phyloP scores from a whole-genome alignment of 2,329 filamentous ascomycete genomes.

The Aspergillus hiratsukae region DNA sequence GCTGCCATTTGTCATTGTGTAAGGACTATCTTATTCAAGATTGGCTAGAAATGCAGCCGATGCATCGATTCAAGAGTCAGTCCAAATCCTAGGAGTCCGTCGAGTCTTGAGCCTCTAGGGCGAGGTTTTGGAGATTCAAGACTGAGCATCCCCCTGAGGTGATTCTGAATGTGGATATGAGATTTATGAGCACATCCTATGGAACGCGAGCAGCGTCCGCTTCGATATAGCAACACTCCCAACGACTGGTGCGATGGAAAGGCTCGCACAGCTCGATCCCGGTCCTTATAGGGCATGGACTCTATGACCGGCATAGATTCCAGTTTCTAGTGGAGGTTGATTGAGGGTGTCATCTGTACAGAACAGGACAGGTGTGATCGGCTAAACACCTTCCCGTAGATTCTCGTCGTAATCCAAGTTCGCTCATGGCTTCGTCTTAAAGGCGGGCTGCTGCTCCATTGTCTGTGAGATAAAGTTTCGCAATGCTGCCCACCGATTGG shows the following conservation, averaged over 20 bases:
- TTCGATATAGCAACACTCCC: neutral
- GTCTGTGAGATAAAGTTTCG: constrained; percentile 79
- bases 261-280: neutral
- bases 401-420: neutral
- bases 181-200: neutral
- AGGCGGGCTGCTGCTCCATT: constrained; percentile 83
- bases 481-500: constrained; percentile 72
- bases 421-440: constrained; percentile 42
- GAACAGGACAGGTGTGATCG: neutral
- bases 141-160: neutral
- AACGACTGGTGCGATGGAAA: neutral
- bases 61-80: neutral
- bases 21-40: neutral
- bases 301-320: neutral
- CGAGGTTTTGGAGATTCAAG: neutral
- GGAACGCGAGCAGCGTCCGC: too few relatives aligned
- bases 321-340: neutral
- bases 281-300: neutral
- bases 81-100: neutral
- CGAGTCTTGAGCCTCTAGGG: neutral
- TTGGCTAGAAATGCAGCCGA: neutral
- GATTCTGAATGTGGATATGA: neutral
- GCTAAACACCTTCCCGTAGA: neutral
- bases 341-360: neutral
- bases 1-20: neutral